Conservation (phyloP, 148 eudicot species). For the Simmondsia chinensis region DNA sequence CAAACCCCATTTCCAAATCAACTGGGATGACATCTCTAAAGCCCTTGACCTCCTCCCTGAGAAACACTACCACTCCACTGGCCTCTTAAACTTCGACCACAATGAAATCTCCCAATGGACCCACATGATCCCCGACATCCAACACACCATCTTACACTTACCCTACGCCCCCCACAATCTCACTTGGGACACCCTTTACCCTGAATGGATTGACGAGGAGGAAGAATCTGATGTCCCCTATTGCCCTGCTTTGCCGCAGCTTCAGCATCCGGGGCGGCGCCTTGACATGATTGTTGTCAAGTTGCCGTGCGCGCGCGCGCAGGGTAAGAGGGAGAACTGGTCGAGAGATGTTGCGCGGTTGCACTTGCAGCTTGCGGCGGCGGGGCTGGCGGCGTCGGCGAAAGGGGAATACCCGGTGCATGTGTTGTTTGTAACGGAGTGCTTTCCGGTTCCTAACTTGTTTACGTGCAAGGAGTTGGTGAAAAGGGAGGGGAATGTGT, state of each 20-base stretch:
- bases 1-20: constrained; percentile 34
- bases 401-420: constrained; percentile 50
- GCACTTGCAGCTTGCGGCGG: constrained; percentile 76
- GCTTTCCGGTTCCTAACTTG: constrained; percentile 67
- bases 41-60: constrained; percentile 17
- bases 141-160: constrained; percentile 31
- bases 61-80: constrained; percentile 34
- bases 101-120: constrained; percentile 46
- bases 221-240: constrained; percentile 62
- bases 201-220: constrained; percentile 96
- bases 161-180: constrained; percentile 34
- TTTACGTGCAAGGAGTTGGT: constrained; percentile 68
- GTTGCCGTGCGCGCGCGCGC: constrained; percentile 45
- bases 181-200: constrained; percentile 75
- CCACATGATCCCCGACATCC: constrained; percentile 27
- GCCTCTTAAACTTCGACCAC: constrained; percentile 57
- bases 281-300: constrained; percentile 68
- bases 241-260: constrained; percentile 59
- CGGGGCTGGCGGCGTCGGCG: constrained; percentile 43
- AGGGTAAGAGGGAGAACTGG: constrained; percentile 50
- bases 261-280: constrained; percentile 41
- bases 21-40: constrained; percentile 52
- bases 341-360: constrained; percentile 70
- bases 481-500: constrained; percentile 37
- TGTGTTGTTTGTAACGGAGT: constrained; percentile 47